A percentile compares a stretch with the other conserved stretches of the same genome.
phyloP scores from a whole-genome alignment of 179 eudicot genomes.

The Beta lomatogona region DNA sequence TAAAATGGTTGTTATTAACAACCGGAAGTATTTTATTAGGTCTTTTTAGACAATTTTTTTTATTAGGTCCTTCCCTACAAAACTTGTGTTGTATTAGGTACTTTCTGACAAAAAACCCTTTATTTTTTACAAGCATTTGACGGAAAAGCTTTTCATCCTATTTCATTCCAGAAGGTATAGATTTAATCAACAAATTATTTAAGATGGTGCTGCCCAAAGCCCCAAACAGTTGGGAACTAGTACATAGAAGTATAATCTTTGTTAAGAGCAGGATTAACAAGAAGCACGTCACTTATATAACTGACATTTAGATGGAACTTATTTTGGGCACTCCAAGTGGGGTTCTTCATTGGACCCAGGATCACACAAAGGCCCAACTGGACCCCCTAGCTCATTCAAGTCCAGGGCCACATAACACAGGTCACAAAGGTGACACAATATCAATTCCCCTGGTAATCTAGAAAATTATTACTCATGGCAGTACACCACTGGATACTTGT shows the following conservation, averaged over 20 bases:
- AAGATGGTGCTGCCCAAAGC: not conserved
- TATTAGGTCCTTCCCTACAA: too few relatives aligned
- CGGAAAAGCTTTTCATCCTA: not conserved
- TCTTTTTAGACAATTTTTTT: too few relatives aligned
- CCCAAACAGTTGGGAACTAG: not conserved
- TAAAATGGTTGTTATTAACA: too few relatives aligned
- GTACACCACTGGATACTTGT: not conserved
- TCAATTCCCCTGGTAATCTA: not conserved
- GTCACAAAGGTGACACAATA: not conserved
- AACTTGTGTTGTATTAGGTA: too few relatives aligned
- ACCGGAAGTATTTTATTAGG: too few relatives aligned
- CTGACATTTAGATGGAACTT: not conserved
- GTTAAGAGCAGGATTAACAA: not conserved
- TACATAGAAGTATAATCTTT: not conserved
- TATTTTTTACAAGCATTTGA: not conserved
- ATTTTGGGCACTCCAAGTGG: not conserved
- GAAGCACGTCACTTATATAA: not conserved
- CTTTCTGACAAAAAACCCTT: not conserved
- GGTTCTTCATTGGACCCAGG: not conserved
- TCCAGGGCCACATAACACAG: not conserved
- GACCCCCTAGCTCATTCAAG: not conserved
- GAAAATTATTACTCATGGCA: not conserved
- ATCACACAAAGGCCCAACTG: not conserved
- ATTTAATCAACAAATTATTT: not conserved
- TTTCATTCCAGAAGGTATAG: not conserved